Conservation (phyloP, 495 filamentous ascomycete species). For the Baudoinia panamericana region DNA sequence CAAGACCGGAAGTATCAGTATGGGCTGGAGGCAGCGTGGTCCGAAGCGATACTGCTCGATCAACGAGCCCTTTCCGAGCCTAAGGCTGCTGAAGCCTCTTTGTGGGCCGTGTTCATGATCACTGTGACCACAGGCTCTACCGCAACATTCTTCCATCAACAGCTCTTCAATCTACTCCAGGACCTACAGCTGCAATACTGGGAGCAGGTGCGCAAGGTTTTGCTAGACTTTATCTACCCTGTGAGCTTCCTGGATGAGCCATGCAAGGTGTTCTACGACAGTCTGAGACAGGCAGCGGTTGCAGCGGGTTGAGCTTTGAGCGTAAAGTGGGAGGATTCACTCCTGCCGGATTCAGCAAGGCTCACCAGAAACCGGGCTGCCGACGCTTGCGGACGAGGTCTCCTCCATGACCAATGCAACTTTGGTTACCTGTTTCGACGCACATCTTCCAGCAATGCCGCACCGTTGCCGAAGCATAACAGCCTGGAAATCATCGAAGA, state of each 20-base stretch:
- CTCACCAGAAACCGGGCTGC: too few relatives aligned
- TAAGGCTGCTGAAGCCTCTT: constrained; percentile 16
- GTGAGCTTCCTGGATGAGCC: constrained; percentile 21
- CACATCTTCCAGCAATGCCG: too few relatives aligned
- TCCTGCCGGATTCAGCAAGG: too few relatives aligned
- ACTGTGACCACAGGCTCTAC: constrained; percentile 18
- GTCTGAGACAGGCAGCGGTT: not conserved
- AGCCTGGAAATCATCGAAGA: too few relatives aligned
- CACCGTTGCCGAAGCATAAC: too few relatives aligned
- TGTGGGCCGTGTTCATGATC: constrained; percentile 21
- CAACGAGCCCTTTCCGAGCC: constrained; percentile 12
- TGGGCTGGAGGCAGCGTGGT: constrained; percentile 19
- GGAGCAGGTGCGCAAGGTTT: constrained; percentile 16
- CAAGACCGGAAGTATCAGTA: constrained; percentile 14
- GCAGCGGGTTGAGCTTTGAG: constrained; percentile 5
- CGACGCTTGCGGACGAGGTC: too few relatives aligned
- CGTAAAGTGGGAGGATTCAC: too few relatives aligned
- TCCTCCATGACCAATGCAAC: too few relatives aligned
- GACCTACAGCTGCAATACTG: constrained; percentile 15
- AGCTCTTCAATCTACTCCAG: constrained; percentile 6
- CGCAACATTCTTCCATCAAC: constrained; percentile 10
- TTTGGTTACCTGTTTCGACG: too few relatives aligned
- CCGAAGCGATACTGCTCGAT: constrained; percentile 16
- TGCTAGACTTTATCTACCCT: constrained; percentile 19
- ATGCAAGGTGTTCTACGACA: constrained; percentile 16